Evolutionary conservation across 495 filamentous ascomycete genomes (phyloP), one percentile per base, ranked within the genome.

Genomic region (Tuber aestivum): DNA sequence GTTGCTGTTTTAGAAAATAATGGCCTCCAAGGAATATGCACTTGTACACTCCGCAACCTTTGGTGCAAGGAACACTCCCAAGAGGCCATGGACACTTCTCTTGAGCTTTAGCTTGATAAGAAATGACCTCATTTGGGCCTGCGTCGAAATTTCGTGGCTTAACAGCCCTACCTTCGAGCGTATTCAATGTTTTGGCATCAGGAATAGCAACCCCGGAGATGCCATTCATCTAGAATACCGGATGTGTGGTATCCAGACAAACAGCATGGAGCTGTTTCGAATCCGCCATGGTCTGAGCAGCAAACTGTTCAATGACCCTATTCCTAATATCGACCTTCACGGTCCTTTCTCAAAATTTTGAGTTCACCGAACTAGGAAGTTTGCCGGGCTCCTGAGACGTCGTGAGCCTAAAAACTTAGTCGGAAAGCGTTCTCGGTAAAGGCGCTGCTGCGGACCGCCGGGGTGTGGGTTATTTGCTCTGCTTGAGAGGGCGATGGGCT

Each of bases 181-280:
- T 85, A 84, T 99, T 99, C 84, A 97, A 92, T 61, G 89, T 89
- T 85, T 98, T 93, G 42, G 97, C 44, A 45, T 14, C 44, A 45
- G 16, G 18, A 45, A 20, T 20, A 97, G 94, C 93, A 10, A 94
- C 93, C 18, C 92, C 86, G n/a, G 89, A 92, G 35, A 94, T 90
- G 84, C 97, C 96, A 83, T 98, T 98, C 87, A 98, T 88, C 86
- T 98, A 99, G 86, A 97, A 97, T 78, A 99, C 98, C 21, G 95
- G 96, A 71, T 96, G 96, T 84, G 92, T 92, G 0, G 96, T 97
- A 86, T 99, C 95, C 75, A 95, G 86, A 83, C 94, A 97, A 41
- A 91, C 93, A 20, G 96, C 93, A 83, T 99, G 95, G 90, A 99
- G 98, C 73, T 89, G 90, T 84, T 99, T 99, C 82, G 92, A 94